Evolutionary conservation across 331 rosid species (phyloP).

Genomic region (Quercus phellos): DNA sequence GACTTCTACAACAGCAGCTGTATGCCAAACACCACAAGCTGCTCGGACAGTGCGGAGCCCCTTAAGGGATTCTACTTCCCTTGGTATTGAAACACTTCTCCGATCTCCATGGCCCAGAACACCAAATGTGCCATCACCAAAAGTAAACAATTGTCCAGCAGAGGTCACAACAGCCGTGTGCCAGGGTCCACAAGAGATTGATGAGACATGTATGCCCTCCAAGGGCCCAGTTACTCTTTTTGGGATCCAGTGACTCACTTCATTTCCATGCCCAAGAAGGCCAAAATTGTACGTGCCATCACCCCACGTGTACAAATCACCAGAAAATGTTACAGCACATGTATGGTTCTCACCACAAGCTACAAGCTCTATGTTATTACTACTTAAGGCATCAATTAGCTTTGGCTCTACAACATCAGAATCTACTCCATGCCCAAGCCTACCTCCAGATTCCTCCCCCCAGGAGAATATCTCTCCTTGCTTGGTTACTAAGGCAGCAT

Average conservation of each 20-base stretch:
- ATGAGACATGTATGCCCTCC: conserved; percentile 93
- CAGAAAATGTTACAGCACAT: conserved; percentile 94
- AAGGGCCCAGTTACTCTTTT: conserved; percentile 91
- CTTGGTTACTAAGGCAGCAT: conserved; percentile 94
- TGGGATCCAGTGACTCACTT: conserved; percentile 99
- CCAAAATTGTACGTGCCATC: conserved; percentile 92
- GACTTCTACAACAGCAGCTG: conserved; percentile 99
- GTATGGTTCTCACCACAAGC: conserved; percentile 99
- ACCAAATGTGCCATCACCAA: conserved; percentile 98
- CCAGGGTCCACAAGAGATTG: conserved; percentile 98
- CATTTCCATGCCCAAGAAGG: conserved; percentile 95
- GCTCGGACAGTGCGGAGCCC: conserved; percentile 96
- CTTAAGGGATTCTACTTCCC: conserved; percentile 95
- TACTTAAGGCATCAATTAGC: conserved; percentile 85
- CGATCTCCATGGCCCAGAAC: conserved; percentile 94
- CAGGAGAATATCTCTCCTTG: conserved; percentile 97
- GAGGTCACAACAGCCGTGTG: conserved; percentile 97
- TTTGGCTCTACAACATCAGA: conserved; percentile 85
- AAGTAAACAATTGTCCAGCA: conserved; percentile 91
- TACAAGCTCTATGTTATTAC: conserved; percentile 83
- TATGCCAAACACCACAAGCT: conserved; percentile 99
- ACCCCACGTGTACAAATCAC: conserved; percentile 98
- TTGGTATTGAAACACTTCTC: conserved; percentile 71
- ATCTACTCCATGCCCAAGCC: conserved; percentile 99
- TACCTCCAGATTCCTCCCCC: conserved; percentile 98